Evolutionary conservation across 768 basidiomycete species (phyloP), one percentile per base, ranked within the genome.

Genomic region (Lentinus brumalis): DNA sequence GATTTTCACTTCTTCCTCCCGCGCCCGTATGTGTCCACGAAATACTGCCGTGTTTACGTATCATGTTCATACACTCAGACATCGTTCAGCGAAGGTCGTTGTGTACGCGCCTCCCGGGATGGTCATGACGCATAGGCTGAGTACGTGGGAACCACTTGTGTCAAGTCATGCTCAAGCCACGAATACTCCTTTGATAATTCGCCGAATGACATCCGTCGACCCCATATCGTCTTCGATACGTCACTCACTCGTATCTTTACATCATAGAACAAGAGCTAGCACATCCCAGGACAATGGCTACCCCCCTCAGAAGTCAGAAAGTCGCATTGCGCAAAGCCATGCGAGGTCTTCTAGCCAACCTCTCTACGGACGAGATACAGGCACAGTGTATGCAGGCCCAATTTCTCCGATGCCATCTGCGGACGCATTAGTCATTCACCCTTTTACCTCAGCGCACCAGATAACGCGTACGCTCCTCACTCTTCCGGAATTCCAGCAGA

Each of bases 371-470:
- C 31, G 76, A 79, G 26, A 68, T 89, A 32, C 78, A 85, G 60
- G 76, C 78, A 56, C 90, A 92, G 76, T 89, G 90, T 90, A 76
- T 89, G 90, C 90, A 68, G n/a, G 50, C 38, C 30, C 4, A 44
- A 44, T 40, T 52, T 54, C 49, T 39, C 57, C 65, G 60, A 63
- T 40, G 59, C 59, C 32, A 12, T 60, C 35, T 55, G 26, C 53
- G 53, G 38, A 35, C 10, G 39, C 38, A 44, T n/a, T 57, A 50
- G 73, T 72, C 70, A 50, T 42, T 50, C 56, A 62, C 44, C 47
- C 60, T 55, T 52, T 45, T 55, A 46, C 59, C 30, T 47, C 30
- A 47, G 51, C 60, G 86, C 86, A 84, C 12, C 72, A 70, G 57
- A 77, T 91, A 53, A 71, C 79, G 6, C 69, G 72, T 12, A 78